A percentile compares a stretch with the other conserved stretches of the same genome.
Conservation (phyloP, 108 stramenopile genomes). For the Cyclotella sp. region DNA sequence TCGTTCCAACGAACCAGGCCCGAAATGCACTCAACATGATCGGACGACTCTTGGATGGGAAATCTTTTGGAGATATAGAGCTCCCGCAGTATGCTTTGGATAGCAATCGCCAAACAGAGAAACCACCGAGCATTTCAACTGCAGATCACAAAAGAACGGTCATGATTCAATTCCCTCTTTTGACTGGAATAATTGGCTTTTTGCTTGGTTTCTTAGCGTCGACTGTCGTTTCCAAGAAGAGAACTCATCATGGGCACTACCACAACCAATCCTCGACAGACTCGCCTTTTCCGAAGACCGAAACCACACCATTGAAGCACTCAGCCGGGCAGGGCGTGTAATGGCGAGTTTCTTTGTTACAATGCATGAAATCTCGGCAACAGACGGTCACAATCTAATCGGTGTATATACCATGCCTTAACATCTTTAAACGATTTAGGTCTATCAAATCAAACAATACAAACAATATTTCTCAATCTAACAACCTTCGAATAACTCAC, state of each 20-base stretch:
- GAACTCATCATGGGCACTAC: conserved; percentile 1
- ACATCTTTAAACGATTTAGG: too few relatives aligned
- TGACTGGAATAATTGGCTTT: conserved; percentile 34
- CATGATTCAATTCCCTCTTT: not conserved
- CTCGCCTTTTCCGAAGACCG: conserved; percentile 14
- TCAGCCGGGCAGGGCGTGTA: not conserved
- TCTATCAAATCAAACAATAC: too few relatives aligned
- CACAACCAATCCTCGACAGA: conserved; percentile 6
- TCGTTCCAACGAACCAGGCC: conserved; percentile 74
- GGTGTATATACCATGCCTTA: too few relatives aligned
- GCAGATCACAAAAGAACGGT: not conserved
- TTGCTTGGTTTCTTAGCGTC: conserved; percentile 27
- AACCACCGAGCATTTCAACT: not conserved
- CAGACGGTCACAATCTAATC: too few relatives aligned
- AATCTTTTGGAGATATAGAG: conserved; percentile 50
- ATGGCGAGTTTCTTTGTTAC: not conserved
- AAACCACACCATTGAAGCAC: conserved; percentile 19
- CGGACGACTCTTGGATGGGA: conserved; percentile 53
- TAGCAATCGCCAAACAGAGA: not conserved
- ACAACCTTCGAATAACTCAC: conserved; percentile 55
- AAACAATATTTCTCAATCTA: too few relatives aligned
- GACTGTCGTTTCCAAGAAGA: not conserved
- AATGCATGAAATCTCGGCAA: not conserved
- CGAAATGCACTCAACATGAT: conserved; percentile 60
- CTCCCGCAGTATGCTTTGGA: conserved; percentile 42